phyloP scores from a whole-genome alignment of 306 rosid species.

The Hippophae tibetana region DNA sequence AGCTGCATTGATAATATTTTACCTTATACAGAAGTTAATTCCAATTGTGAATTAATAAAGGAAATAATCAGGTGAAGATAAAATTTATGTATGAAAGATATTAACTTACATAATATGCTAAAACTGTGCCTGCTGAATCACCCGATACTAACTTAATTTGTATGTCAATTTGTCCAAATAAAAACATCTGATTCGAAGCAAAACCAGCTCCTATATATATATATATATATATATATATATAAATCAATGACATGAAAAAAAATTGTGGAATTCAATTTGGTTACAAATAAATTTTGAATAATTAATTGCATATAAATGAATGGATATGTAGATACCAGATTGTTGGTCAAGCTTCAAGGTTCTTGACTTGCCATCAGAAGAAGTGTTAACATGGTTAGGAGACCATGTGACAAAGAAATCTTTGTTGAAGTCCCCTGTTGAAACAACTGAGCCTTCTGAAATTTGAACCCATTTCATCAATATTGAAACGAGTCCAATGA shows the following conservation, averaged over 20 bases:
- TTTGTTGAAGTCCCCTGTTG: slow-evolving; percentile 74
- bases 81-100: neutral
- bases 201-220: slow-evolving; percentile 54
- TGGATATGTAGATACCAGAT: slow-evolving; percentile 40
- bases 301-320: no score
- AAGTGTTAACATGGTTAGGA: slow-evolving; percentile 73
- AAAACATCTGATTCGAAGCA: slow-evolving; percentile 78
- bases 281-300: no score
- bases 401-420: slow-evolving; percentile 88
- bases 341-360: slow-evolving; percentile 74
- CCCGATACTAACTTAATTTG: slow-evolving; percentile 81
- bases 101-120: slow-evolving; percentile 68
- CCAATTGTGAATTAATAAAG: no score
- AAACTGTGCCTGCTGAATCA: slow-evolving; percentile 83
- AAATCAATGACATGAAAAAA: no score
- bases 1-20: slow-evolving; percentile 30
- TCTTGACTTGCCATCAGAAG: slow-evolving; percentile 54
- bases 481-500: slow-evolving; percentile 26
- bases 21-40: no score
- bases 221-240: neutral
- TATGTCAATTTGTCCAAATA: slow-evolving; percentile 85
- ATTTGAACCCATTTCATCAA: slow-evolving; percentile 17
- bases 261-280: no score
- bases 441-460: slow-evolving; percentile 51
- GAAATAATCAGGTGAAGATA: no score